Percentiles rank a stretch among this genome's conserved stretches.
Conservation (phyloP, 2,329 filamentous ascomycete species). For the Plenodomus lindquistii region DNA sequence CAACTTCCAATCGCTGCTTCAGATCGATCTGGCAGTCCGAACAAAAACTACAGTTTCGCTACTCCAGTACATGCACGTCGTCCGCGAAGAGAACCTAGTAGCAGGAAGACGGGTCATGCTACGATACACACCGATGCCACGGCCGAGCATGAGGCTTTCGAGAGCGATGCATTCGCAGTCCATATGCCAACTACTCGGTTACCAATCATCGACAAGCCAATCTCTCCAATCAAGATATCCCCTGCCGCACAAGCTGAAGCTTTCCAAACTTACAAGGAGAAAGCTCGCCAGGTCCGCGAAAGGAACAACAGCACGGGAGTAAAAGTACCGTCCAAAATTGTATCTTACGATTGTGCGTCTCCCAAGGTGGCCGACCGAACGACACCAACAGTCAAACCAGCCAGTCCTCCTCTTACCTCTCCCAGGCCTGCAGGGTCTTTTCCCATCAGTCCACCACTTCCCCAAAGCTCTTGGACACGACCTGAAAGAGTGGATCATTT, state of each 20-base stretch:
- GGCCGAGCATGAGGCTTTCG: conserved; percentile 30
- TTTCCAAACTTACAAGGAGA: conserved; percentile 33
- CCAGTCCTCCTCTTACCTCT: conserved; percentile 12
- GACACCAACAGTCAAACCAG: conserved; percentile 4
- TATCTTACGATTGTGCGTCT: conserved; percentile 34
- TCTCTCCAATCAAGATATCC: conserved; percentile 15
- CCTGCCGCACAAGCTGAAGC: conserved; percentile 32
- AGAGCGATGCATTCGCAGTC: conserved; percentile 40
- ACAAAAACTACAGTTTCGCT: neutral
- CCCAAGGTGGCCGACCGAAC: conserved; percentile 1
- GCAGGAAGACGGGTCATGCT: conserved; percentile 28
- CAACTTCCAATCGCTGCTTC: conserved; percentile 10
- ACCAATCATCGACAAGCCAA: conserved; percentile 28
- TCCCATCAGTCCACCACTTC: conserved; percentile 27
- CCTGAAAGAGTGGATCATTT: conserved; percentile 1
- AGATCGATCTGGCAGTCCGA: conserved; percentile 1
- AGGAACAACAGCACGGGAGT: conserved; percentile 29
- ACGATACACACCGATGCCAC: conserved; percentile 35
- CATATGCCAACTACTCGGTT: conserved; percentile 40
- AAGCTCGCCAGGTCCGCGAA: conserved; percentile 28
- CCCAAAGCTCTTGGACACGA: conserved; percentile 19
- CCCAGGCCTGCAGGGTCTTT: conserved; percentile 29
- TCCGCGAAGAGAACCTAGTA: conserved; percentile 20
- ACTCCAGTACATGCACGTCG: neutral
- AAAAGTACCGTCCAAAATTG: conserved; percentile 26